These are phyloP conservation scores for Verticillium isaacii DNA, from an alignment of 2,329 filamentous ascomycete species.

Conservation along the genomic window DNA sequence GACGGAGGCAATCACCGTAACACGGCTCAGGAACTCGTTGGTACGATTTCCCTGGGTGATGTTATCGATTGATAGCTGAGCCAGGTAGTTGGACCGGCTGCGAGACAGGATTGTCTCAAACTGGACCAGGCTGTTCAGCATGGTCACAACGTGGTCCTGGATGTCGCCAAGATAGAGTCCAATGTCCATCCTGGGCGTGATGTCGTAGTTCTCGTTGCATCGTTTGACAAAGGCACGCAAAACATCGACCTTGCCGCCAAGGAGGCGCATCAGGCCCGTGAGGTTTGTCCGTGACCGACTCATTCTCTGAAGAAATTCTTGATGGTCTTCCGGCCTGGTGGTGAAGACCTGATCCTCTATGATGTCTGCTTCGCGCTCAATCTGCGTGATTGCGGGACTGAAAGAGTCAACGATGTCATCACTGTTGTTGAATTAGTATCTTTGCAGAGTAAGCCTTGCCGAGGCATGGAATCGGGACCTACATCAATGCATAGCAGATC, in stretches of 20 bases:
- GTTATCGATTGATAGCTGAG: slow-evolving; percentile 88
- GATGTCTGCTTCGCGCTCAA: slow-evolving; percentile 82
- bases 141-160: slow-evolving; percentile 97
- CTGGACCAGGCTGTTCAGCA: slow-evolving; percentile 94
- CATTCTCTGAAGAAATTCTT: slow-evolving; percentile 80
- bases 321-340: slow-evolving; percentile 84
- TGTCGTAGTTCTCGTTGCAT: slow-evolving; percentile 95
- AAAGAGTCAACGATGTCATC: slow-evolving; percentile 98
- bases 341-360: slow-evolving; percentile 97
- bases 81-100: slow-evolving; percentile 92
- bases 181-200: slow-evolving; percentile 93
- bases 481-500: slow-evolving; percentile 98
- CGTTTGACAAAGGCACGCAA: slow-evolving; percentile 97
- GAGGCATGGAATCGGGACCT: slow-evolving; percentile 28
- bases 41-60: slow-evolving; percentile 83
- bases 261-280: slow-evolving; percentile 84
- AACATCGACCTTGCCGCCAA: slow-evolving; percentile 97
- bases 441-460: neutral
- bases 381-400: slow-evolving; percentile 78
- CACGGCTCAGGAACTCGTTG: slow-evolving; percentile 88
- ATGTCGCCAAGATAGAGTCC: slow-evolving; percentile 96
- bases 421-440: slow-evolving; percentile 31
- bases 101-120: slow-evolving; percentile 97
- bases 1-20: slow-evolving; percentile 89
- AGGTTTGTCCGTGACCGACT: slow-evolving; percentile 90